Percentiles rank a stretch among this genome's conserved stretches.
phyloP scores from a whole-genome alignment of 2,329 filamentous ascomycete species.

The Sclerotiophoma versabilis region DNA sequence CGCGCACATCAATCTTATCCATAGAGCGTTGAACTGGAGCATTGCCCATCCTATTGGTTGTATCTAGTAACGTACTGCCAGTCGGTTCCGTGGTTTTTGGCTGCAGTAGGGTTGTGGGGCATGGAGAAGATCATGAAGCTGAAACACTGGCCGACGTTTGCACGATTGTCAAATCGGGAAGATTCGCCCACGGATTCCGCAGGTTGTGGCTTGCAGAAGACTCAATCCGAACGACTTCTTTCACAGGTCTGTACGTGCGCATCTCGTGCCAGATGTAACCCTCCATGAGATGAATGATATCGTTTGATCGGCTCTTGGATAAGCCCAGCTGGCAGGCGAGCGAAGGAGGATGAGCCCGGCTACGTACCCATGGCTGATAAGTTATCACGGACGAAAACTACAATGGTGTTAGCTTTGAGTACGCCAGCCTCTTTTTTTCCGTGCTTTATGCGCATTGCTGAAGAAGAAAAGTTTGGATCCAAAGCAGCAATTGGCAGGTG shows the following conservation, averaged over 20 bases:
- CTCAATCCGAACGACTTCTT: not conserved
- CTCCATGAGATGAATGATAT: not conserved
- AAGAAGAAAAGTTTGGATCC: not conserved
- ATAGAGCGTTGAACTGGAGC: not conserved
- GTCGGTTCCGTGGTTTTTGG: slow-evolving; percentile 12
- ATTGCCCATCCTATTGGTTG: not conserved
- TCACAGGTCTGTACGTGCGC: not conserved
- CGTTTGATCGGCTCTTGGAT: slow-evolving; percentile 31
- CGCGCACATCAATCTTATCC: not conserved
- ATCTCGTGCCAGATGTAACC: not conserved
- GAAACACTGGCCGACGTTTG: slow-evolving; percentile 29
- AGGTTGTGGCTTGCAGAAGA: slow-evolving; percentile 4
- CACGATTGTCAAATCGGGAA: slow-evolving; percentile 18
- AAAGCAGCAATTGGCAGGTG: not conserved
- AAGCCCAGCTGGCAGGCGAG: slow-evolving; percentile 10
- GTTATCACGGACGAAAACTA: slow-evolving; percentile 7
- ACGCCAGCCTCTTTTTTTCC: not conserved
- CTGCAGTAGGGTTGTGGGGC: slow-evolving; percentile 19
- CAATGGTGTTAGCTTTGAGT: not conserved
- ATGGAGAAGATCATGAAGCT: slow-evolving; percentile 19
- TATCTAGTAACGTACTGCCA: not conserved
- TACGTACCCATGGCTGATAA: slow-evolving; percentile 1
- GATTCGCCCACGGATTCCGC: slow-evolving; percentile 16
- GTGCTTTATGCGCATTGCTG: not conserved
- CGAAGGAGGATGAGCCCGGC: slow-evolving; percentile 9